Percentiles rank a stretch among this genome's conserved stretches.
These are phyloP conservation scores for Daldinia loculata DNA, from an alignment of 495 filamentous ascomycete species.

Conservation along the genomic window DNA sequence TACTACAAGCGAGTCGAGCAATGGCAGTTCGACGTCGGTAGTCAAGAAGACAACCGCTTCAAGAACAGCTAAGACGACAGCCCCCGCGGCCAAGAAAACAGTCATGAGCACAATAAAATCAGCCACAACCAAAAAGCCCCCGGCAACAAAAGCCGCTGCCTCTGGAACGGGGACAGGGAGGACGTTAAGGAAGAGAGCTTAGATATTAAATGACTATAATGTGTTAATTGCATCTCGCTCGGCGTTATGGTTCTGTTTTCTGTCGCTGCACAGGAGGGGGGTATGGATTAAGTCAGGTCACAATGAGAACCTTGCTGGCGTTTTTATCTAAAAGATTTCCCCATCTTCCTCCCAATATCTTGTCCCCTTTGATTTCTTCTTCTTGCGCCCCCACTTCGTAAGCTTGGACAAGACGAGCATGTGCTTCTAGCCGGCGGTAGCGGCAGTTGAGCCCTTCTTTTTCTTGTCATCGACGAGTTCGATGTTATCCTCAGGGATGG, in stretches of 20 bases:
- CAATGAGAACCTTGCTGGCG: slow-evolving; percentile 37
- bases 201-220: slow-evolving; percentile 26
- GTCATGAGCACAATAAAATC: slow-evolving; percentile 56
- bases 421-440: slow-evolving; percentile 34
- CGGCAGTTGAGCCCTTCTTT: slow-evolving; percentile 68
- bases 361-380: neutral
- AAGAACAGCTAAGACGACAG: slow-evolving; percentile 52
- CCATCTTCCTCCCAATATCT: slow-evolving; percentile 1
- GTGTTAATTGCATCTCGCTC: slow-evolving; percentile 23
- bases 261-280: slow-evolving; percentile 12
- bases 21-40: slow-evolving; percentile 57
- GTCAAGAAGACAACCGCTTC: slow-evolving; percentile 49
- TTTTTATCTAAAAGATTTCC: slow-evolving; percentile 17
- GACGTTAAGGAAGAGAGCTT: slow-evolving; percentile 61
- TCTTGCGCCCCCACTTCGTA: slow-evolving; percentile 3
- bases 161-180: slow-evolving; percentile 52
- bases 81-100: slow-evolving; percentile 48
- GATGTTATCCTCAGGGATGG: slow-evolving; percentile 93
- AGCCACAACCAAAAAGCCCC: slow-evolving; percentile 52
- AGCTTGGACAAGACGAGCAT: neutral
- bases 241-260: slow-evolving; percentile 25
- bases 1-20: slow-evolving; percentile 58
- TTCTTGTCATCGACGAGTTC: slow-evolving; percentile 94
- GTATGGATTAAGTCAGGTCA: slow-evolving; percentile 23
- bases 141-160: slow-evolving; percentile 46